Evolutionary conservation across 2,329 filamentous ascomycete genomes (phyloP), one percentile per base, ranked within the genome.

Genomic region (Ascochyta rabiei): DNA sequence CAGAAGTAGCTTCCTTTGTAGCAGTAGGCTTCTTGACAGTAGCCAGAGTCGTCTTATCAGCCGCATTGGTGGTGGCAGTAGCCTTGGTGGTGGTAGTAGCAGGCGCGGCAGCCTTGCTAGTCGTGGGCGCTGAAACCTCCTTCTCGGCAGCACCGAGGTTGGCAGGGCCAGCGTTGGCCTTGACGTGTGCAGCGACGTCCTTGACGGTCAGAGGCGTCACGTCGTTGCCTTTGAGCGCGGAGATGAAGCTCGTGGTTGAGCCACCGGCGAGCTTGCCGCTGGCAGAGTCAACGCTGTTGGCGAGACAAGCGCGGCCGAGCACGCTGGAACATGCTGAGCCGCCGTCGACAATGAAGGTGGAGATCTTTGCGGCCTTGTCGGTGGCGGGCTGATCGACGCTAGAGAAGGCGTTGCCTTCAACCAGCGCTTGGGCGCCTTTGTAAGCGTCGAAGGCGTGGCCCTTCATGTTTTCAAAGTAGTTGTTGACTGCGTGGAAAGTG

Each of bases 371-470:
- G 0, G 66, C 59, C 16, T 59, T 57, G 24, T 66, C 53, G 0
- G 76, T 78, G 18, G 76, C 59, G 15, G 77, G 76, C 10, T 73
- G 76, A 8, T 71, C 69, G 44, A 80, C 76, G 10, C 73, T 63
- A 37, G 75, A 66, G 62, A 81, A 80, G 50, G 75, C 73, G 67
- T 81, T 81, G 28, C 79, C 80, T 61, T 81, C 79, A 23, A 80
- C 23, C 12, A 67, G 55, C 9, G 64, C 52, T n/a, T 59, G 60
- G 16, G 59, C 59, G 7, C 64, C 64, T 6, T 35, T 45, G 35
- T 62, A 66, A 28, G 76, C 67, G 41, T 79, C 80, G 55, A 82
- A 81, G 21, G 76, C 74, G 66, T 68, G 66, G 26, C 66, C 66
- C 43, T 63, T 61, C 59, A 62, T 82, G 79, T 47, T 79, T 53